Percentiles rank a stretch among this genome's conserved stretches.
Conservation (phyloP, 371 early-diverging fungal species). For the Apophysomyces trapeziformis region DNA sequence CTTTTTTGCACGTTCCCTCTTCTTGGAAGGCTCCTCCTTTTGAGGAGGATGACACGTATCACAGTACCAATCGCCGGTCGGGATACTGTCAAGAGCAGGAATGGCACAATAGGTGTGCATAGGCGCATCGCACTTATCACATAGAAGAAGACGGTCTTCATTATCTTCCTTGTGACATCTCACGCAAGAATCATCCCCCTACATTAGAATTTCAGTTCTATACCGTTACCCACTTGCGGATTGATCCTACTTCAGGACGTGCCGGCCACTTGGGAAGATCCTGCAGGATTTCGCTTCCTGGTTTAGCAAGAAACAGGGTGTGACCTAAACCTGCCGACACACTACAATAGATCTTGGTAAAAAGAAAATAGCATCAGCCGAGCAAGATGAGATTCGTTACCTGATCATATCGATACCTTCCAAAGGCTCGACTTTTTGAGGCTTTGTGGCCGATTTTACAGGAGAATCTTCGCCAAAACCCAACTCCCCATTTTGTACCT, state of each 20-base stretch:
- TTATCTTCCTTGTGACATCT: constrained; percentile 53
- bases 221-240: not conserved
- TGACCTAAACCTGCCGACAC: constrained; percentile 45
- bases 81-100: constrained; percentile 45
- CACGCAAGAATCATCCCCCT: constrained; percentile 49
- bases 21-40: constrained; percentile 1
- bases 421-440: constrained; percentile 46
- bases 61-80: constrained; percentile 31
- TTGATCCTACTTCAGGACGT: constrained; percentile 20
- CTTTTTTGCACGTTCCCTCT: not conserved
- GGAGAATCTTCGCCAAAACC: constrained; percentile 46
- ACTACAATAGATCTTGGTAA: constrained; percentile 16
- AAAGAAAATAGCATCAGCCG: not conserved
- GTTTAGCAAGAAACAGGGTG: constrained; percentile 41
- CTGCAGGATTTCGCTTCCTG: constrained; percentile 43
- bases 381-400: constrained; percentile 16
- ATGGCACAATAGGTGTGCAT: constrained; percentile 55
- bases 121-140: constrained; percentile 60
- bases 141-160: constrained; percentile 57
- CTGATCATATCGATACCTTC: constrained; percentile 37
- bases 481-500: constrained; percentile 42
- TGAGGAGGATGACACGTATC: constrained; percentile 23
- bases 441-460: constrained; percentile 39
- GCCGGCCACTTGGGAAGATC: constrained; percentile 50
- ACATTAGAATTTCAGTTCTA: not conserved